phyloP scores from a whole-genome alignment of 495 filamentous ascomycete genomes.

The Cetradonia linearis region DNA sequence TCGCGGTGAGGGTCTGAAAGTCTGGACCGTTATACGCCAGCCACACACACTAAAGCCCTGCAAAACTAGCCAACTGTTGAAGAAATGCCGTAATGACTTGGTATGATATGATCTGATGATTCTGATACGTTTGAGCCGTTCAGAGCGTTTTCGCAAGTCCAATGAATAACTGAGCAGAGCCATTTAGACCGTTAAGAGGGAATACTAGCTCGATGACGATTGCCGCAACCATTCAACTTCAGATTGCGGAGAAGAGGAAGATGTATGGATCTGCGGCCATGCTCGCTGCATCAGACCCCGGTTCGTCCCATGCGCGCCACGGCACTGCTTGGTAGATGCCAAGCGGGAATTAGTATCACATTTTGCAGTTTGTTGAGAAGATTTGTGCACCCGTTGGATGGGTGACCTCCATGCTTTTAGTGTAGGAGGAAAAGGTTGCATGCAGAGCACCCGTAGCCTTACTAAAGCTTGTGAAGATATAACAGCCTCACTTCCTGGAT shows the following conservation, averaged over 20 bases:
- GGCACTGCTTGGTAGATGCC: slow-evolving; percentile 3
- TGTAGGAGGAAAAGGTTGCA: background rate
- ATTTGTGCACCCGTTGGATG: background rate
- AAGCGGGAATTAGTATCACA: slow-evolving; percentile 1
- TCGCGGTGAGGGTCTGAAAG: background rate
- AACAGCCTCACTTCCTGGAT: background rate
- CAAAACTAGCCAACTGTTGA: background rate
- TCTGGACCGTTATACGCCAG: background rate
- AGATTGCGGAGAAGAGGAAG: background rate
- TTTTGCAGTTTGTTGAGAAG: slow-evolving; percentile 4
- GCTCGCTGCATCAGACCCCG: slow-evolving; percentile 1
- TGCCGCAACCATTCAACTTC: background rate
- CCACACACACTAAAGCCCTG: background rate
- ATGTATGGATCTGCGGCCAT: background rate
- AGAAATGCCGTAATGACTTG: background rate
- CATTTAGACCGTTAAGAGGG: background rate
- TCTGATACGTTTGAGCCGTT: background rate
- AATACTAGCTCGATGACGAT: slow-evolving; percentile 2
- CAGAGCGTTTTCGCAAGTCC: background rate
- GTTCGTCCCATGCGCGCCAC: slow-evolving; percentile 2
- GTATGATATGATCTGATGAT: background rate
- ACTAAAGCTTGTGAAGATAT: background rate
- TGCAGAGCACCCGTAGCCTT: slow-evolving; percentile 1
- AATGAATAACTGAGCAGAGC: background rate
- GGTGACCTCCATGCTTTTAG: background rate